These are phyloP conservation scores for Pyrenochaeta sp. DNA, from an alignment of 2,329 filamentous ascomycete species.

Conservation along the genomic window DNA sequence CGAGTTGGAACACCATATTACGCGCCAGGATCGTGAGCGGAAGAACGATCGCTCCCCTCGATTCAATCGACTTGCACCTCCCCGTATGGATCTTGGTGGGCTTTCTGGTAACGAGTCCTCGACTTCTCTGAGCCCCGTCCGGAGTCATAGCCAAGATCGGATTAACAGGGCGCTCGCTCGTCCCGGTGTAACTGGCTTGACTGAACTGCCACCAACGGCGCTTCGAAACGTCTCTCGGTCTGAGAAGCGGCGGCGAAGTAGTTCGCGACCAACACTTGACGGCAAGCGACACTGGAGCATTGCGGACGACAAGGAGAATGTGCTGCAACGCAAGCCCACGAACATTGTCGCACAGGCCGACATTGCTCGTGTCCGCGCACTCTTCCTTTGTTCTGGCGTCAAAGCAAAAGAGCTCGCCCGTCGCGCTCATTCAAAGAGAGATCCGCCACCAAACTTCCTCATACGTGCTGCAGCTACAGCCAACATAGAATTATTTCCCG, in stretches of 20 bases:
- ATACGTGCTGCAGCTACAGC: slow-evolving; percentile 55
- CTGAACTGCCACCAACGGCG: slow-evolving; percentile 37
- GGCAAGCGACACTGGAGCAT: slow-evolving; percentile 66
- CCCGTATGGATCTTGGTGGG: slow-evolving; percentile 56
- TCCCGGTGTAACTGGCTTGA: slow-evolving; percentile 38
- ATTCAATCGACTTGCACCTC: slow-evolving; percentile 56
- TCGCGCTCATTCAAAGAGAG: slow-evolving; percentile 62
- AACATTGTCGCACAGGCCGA: slow-evolving; percentile 65
- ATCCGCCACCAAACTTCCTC: slow-evolving; percentile 44
- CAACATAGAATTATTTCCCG: slow-evolving; percentile 49
- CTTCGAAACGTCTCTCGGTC: slow-evolving; percentile 29
- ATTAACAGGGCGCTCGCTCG: slow-evolving; percentile 42
- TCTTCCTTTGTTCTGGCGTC: slow-evolving; percentile 85
- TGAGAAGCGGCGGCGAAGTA: slow-evolving; percentile 23
- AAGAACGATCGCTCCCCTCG: slow-evolving; percentile 50
- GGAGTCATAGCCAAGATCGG: slow-evolving; percentile 29
- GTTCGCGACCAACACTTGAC: slow-evolving; percentile 47
- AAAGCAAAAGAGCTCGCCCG: slow-evolving; percentile 83
- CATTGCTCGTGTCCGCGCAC: slow-evolving; percentile 76
- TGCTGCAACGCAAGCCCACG: slow-evolving; percentile 37
- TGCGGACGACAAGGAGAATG: slow-evolving; percentile 53
- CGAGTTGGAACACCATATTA: slow-evolving; percentile 49
- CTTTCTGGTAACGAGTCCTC: slow-evolving; percentile 33
- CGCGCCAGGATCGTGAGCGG: slow-evolving; percentile 50
- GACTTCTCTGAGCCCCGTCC: slow-evolving; percentile 31